Conservation (phyloP, 768 basidiomycete genomes). For the Hericium alpestre region DNA sequence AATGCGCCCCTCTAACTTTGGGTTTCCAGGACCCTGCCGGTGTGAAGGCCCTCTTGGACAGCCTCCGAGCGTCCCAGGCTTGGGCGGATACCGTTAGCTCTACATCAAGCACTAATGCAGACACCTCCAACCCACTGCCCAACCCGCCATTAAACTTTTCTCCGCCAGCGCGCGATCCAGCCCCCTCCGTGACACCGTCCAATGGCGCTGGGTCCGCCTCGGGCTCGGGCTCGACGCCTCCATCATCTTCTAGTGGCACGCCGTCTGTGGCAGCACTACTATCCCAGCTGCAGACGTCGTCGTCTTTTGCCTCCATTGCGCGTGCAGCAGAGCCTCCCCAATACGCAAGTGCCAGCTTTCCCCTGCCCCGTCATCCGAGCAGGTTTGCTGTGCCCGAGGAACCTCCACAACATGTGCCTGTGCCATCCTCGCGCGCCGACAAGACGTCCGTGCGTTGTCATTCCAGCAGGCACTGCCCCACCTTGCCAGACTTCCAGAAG, state of each 20-base stretch:
- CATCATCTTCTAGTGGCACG: conserved; percentile 2
- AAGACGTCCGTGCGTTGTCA: conserved; percentile 38
- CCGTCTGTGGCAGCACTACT: conserved; percentile 13
- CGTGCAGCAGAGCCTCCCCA: not conserved
- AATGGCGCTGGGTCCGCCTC: not conserved
- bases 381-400: not conserved
- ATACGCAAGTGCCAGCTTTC: not conserved
- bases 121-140: not conserved
- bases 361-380: not conserved
- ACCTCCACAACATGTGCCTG: not conserved
- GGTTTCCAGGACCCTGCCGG: conserved; percentile 9
- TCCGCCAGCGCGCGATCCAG: not conserved
- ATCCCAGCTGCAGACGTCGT: conserved; percentile 7
- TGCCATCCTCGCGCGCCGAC: conserved; percentile 3
- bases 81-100: conserved; percentile 44
- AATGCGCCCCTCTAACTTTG: not conserved
- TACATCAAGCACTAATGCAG: conserved; percentile 1
- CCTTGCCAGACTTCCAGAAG: conserved; percentile 48
- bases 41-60: conserved; percentile 63
- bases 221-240: not conserved
- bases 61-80: conserved; percentile 53
- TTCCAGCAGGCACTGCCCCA: conserved; percentile 65
- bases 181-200: not conserved
- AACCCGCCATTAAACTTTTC: not conserved
- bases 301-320: not conserved